Evolutionary conservation across 1,284 basidiomycete genomes (phyloP).

Genomic region (Cryptococcus sp.): DNA sequence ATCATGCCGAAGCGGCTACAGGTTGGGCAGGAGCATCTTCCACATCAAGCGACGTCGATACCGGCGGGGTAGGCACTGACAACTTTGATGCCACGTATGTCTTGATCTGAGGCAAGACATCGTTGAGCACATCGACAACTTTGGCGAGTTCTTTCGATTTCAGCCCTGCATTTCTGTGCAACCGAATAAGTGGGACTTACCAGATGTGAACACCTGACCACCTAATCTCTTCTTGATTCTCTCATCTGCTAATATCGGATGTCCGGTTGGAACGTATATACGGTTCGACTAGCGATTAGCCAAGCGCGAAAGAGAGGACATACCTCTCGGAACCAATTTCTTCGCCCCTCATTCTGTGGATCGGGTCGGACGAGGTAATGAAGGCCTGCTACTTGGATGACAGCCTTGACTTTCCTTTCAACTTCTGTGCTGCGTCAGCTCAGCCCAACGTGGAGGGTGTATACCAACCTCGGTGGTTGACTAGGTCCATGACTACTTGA

Average conservation of each 20-base stretch:
- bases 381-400: slow-evolving; percentile 72
- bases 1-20: too few relatives aligned
- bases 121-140: slow-evolving; percentile 42
- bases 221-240: slow-evolving; percentile 38
- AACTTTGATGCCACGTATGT: slow-evolving; percentile 33
- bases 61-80: background rate
- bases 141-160: slow-evolving; percentile 26
- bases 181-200: slow-evolving; percentile 12
- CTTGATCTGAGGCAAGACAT: slow-evolving; percentile 38
- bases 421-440: slow-evolving; percentile 51
- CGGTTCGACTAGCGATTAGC: slow-evolving; percentile 22
- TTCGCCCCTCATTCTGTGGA: slow-evolving; percentile 31
- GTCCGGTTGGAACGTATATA: slow-evolving; percentile 40
- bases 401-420: slow-evolving; percentile 60
- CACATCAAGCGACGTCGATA: background rate
- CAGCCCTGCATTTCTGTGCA: background rate
- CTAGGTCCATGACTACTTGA: slow-evolving; percentile 65
- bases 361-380: slow-evolving; percentile 48
- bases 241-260: slow-evolving; percentile 40
- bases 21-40: too few relatives aligned
- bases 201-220: slow-evolving; percentile 37
- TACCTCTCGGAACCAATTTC: slow-evolving; percentile 42
- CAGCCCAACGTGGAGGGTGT: background rate
- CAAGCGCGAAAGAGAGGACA: slow-evolving; percentile 3
- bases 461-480: slow-evolving; percentile 63